These are phyloP conservation scores for Pichia pseudocactophila DNA, from an alignment of 805 yeast species.

Conservation along the genomic window DNA sequence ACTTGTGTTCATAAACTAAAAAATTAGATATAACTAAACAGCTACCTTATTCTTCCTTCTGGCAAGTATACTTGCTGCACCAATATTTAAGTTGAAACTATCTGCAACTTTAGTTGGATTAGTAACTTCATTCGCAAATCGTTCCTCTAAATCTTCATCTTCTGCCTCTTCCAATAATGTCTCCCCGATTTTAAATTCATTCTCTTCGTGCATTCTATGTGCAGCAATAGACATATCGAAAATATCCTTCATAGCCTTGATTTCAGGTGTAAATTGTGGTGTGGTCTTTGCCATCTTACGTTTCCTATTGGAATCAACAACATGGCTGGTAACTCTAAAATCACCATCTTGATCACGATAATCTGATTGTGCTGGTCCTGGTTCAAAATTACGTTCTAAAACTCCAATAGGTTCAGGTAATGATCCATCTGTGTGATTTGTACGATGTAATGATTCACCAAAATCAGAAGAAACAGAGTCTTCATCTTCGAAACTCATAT, in stretches of 20 bases:
- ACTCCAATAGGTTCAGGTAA: constrained; percentile 1
- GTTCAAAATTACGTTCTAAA: constrained; percentile 6
- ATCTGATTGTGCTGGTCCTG: constrained; percentile 4
- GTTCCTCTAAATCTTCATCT: constrained; percentile 9
- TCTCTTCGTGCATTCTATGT: constrained; percentile 49
- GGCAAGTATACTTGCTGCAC: constrained; percentile 45
- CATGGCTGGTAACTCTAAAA: not conserved
- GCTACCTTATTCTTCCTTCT: constrained; percentile 25
- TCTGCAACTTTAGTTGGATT: not conserved
- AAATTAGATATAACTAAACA: too few relatives aligned
- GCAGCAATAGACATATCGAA: constrained; percentile 55
- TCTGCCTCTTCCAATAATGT: constrained; percentile 1
- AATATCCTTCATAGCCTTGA: constrained; percentile 50
- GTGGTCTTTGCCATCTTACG: constrained; percentile 12
- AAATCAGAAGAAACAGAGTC: not conserved
- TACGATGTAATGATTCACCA: constrained; percentile 3
- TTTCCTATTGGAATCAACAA: too few relatives aligned
- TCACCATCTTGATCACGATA: not conserved
- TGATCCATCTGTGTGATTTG: not conserved
- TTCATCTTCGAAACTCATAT: not conserved
- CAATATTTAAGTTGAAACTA: constrained; percentile 39
- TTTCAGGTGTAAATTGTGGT: constrained; percentile 45
- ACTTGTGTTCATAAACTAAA: too few relatives aligned
- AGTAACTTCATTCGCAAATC: not conserved
- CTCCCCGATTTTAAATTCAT: constrained; percentile 1